Base-by-base conservation (phyloP, 1,284 basidiomycete species). In the Cryptococcus wingfieldii region DNA sequence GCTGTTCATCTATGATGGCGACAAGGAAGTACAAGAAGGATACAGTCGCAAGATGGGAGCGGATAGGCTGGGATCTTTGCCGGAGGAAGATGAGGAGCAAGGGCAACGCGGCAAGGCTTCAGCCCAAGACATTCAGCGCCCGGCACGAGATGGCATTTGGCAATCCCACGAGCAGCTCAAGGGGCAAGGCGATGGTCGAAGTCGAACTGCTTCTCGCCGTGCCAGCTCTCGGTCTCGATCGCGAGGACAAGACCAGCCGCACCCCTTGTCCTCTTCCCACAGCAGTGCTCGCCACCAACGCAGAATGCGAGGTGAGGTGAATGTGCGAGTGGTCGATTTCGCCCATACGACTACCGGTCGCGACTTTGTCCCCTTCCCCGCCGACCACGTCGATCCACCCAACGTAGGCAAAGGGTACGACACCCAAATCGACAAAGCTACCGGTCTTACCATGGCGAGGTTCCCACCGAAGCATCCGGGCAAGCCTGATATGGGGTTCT, bases 1-100 rank as follows among this genome's bases (percentile, higher is more conserved):
- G 50, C 84, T 99, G 56, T 84, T 98, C 70, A 96, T 98, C 74
- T 99, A 98, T 75, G 96, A 99, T 71, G 96, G 96, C 49, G 94
- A 98, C 72, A 81, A 81, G 49, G 88, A 90, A 62, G 83, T 85
- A 2, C 96, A 98, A 75, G 85, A 88, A 62, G 67, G 74, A 55
- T 76, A 78, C 55, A 52, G 58, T 18, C 53, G 59, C 25, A 57
- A 64, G 34, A 42, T 62, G 19, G 23, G 50, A 14, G 8, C 53
- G n/a, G 51, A 27, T n/a, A 31, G 41, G 28, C 19, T 58, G 38
- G 51, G 55, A 13, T 59, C 52, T n/a, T 39, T 51, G n/a, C 53
- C 48, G 18, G 62, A 68, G 52, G 55, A 60, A 38, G 57, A 51
- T 13, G 50, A 53, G 38, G 38, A 39, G n/a, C 27, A 47, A 23